Evolutionary conservation across 1,284 basidiomycete genomes (phyloP), one percentile per base, ranked within the genome.

Genomic region (Sphagnurus paluster): DNA sequence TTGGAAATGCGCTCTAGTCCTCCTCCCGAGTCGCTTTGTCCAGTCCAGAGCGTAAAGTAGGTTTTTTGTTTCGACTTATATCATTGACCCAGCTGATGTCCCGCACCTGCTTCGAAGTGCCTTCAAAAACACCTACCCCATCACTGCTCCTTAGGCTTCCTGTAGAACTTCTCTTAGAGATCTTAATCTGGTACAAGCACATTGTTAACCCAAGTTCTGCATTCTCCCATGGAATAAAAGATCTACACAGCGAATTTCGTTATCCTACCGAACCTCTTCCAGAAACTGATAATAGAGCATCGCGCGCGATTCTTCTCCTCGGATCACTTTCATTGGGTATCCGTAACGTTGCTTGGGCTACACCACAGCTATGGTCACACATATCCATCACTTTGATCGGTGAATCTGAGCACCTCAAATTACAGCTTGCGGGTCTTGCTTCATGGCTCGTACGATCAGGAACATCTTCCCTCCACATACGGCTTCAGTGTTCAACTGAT

Each of bases 291-390:
- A 39, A 30, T 16, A 17, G 28, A 20, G 23, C 11, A 10, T 26
- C 23, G 9, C 33, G 11, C 10, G 17, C 21, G 16, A 23, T 46
- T n/a, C 45, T 52, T 29, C 21, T 42, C 4, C 39, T 52, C 11
- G 50, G 50, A n/a, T 46, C 44, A 17, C 41, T 52, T 3, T 52
- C 36, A 19, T 39, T 14, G n/a, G 17, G 23, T 32, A 16, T 52
- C 4, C 42, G 50, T n/a, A 32, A 24, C 5, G 25, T 42, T 3
- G 50, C 50, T 6, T 42, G 42, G 40, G 19, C 29, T 19, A 48
- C 46, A 25, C 46, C 45, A 24, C 42, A 44, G 25, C 45, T 51
- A 3, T 51, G 49, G 49, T 39, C 44, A n/a, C 38, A 45, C n/a
- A 36, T 51, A n/a, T 5, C 25, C 3, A 2, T 51, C 11, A 25